Percentiles rank a stretch among this genome's conserved stretches.
phyloP scores from a whole-genome alignment of 768 basidiomycete species.

The Termitomyces sp. region DNA sequence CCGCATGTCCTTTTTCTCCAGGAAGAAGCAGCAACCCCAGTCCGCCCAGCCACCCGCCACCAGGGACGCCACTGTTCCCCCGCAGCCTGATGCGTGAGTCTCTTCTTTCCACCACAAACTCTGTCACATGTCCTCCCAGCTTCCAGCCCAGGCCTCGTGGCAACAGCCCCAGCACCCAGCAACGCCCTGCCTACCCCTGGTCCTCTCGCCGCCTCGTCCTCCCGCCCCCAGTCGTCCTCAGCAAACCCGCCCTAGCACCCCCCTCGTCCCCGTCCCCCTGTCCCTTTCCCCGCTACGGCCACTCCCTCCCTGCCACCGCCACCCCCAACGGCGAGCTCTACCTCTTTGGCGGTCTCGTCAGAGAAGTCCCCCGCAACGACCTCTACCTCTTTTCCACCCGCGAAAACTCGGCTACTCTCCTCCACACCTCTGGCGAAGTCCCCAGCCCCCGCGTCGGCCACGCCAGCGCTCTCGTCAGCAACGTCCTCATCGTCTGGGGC shows the following conservation, averaged over 20 bases:
- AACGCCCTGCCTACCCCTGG: constrained; percentile 77
- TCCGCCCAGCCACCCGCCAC: constrained; percentile 26
- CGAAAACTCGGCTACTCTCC: constrained; percentile 71
- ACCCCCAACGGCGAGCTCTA: constrained; percentile 86
- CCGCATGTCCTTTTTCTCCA: constrained; percentile 93
- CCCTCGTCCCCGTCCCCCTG: constrained; percentile 71
- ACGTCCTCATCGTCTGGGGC: constrained; percentile 96
- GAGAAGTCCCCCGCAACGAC: constrained; percentile 87
- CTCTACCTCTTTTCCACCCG: constrained; percentile 84
- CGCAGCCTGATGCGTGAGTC: constrained; percentile 32
- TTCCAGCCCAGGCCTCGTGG: constrained; percentile 12
- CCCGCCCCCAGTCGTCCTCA: constrained; percentile 59
- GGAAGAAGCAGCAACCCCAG: constrained; percentile 68
- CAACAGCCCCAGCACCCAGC: constrained; percentile 12
- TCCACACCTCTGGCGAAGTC: constrained; percentile 86
- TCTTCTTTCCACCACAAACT: not conserved
- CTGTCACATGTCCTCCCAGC: not conserved
- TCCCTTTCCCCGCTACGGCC: constrained; percentile 96
- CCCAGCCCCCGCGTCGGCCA: constrained; percentile 94
- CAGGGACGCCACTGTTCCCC: not conserved
- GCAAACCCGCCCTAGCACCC: constrained; percentile 59
- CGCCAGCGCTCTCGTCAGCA: constrained; percentile 92
- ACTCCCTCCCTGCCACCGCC: constrained; percentile 78
- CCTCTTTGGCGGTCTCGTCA: constrained; percentile 94
- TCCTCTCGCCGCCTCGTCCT: constrained; percentile 68